Conservation (phyloP, 2,329 filamentous ascomycete species). For the Passalora sequoiae region DNA sequence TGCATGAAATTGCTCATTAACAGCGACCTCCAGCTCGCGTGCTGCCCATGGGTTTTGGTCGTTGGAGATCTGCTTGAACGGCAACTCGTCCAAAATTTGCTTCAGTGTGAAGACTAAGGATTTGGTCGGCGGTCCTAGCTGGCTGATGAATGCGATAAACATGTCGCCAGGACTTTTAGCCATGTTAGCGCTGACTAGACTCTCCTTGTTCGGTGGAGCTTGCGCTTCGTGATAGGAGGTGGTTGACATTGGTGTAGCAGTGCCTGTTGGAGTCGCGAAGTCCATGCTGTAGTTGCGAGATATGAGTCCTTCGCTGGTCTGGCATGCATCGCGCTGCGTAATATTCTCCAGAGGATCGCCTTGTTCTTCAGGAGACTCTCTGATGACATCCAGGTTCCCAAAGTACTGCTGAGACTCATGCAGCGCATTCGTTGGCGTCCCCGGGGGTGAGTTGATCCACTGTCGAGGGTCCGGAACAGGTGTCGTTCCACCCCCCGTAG, state of each 20-base stretch:
- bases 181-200: slow-evolving; percentile 9
- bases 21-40: slow-evolving; percentile 60
- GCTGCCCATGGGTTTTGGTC: slow-evolving; percentile 21
- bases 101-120: slow-evolving; percentile 88
- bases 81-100: slow-evolving; percentile 79
- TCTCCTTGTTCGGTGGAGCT: slow-evolving; percentile 1
- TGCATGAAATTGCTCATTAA: slow-evolving; percentile 73
- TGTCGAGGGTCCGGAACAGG: slow-evolving; percentile 7
- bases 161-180: slow-evolving; percentile 62
- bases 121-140: slow-evolving; percentile 91
- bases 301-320: neutral
- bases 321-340: neutral
- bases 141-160: slow-evolving; percentile 81
- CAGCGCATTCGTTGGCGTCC: slow-evolving; percentile 4
- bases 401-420: slow-evolving; percentile 15
- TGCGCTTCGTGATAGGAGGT: slow-evolving; percentile 12
- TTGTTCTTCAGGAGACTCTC: slow-evolving; percentile 35
- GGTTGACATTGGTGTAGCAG: slow-evolving; percentile 15
- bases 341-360: neutral
- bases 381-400: slow-evolving; percentile 40
- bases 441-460: slow-evolving; percentile 12
- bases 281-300: slow-evolving; percentile 11
- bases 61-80: slow-evolving; percentile 52
- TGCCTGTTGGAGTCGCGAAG: slow-evolving; percentile 15
- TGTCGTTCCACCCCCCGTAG: slow-evolving; percentile 6